These are phyloP conservation scores for Colletotrichum trifolii DNA, from an alignment of 2,329 filamentous ascomycete genomes.

Conservation along the genomic window DNA sequence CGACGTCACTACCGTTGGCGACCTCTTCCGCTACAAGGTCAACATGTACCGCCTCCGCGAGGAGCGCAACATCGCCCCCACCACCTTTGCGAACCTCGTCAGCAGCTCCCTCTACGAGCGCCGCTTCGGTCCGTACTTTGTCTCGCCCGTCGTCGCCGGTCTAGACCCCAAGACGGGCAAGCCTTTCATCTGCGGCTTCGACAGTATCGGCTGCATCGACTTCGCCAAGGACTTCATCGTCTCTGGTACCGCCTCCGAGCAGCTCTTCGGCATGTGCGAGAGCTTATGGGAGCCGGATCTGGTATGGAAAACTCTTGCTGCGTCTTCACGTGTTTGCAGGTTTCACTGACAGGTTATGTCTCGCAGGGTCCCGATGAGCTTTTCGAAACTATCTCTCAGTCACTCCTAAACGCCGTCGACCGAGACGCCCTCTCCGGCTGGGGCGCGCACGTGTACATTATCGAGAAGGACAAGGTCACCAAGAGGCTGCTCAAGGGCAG, in stretches of 20 bases:
- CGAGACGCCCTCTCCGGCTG: constrained; percentile 96
- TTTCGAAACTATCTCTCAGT: constrained; percentile 98
- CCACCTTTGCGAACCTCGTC: constrained; percentile 97
- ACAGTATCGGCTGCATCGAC: constrained; percentile 99
- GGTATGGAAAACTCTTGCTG: constrained; percentile 63
- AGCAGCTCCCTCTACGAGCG: constrained; percentile 91
- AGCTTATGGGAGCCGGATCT: constrained; percentile 97
- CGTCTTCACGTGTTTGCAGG: not conserved
- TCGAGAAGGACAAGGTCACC: constrained; percentile 99
- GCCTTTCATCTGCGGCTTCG: constrained; percentile 99
- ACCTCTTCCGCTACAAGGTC: constrained; percentile 99
- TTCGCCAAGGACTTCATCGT: constrained; percentile 99
- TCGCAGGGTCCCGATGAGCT: constrained; percentile 86
- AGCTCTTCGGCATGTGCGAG: constrained; percentile 99
- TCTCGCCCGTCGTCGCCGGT: constrained; percentile 92
- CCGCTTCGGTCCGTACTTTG: constrained; percentile 96
- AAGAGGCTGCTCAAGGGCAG: constrained; percentile 98
- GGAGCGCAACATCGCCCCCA: constrained; percentile 94
- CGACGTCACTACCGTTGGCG: constrained; percentile 92
- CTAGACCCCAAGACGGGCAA: constrained; percentile 93
- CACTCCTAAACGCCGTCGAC: constrained; percentile 94
- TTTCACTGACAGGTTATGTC: constrained; percentile 37
- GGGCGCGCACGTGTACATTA: constrained; percentile 99
- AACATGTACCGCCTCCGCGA: constrained; percentile 99
- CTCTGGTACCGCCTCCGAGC: constrained; percentile 93